Percentiles rank a stretch among this genome's conserved stretches.
These are phyloP conservation scores for Magnusiomyces ingens DNA, from an alignment of 1,139 yeast species.

Conservation along the genomic window DNA sequence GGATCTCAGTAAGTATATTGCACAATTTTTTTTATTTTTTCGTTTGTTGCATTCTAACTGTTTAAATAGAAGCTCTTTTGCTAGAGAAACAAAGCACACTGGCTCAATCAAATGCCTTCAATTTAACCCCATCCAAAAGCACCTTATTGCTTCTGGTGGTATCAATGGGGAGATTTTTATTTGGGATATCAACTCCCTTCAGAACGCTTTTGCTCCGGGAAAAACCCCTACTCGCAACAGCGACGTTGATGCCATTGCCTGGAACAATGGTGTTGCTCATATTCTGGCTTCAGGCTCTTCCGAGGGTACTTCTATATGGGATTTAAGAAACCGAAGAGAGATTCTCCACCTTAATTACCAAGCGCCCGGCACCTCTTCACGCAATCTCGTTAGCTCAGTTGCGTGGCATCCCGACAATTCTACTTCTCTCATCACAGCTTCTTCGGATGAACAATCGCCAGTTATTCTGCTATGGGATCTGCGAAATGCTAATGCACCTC, in stretches of 20 bases:
- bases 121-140: constrained; percentile 69
- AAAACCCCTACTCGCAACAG: constrained; percentile 70
- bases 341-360: constrained; percentile 70
- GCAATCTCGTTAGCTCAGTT: constrained; percentile 41
- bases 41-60: constrained; percentile 7
- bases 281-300: constrained; percentile 86
- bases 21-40: background rate
- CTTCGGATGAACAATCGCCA: constrained; percentile 75
- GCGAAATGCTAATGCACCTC: constrained; percentile 88
- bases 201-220: constrained; percentile 67
- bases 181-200: constrained; percentile 69
- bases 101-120: constrained; percentile 68
- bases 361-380: constrained; percentile 56
- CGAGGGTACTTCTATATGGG: constrained; percentile 91
- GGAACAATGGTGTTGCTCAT: constrained; percentile 83
- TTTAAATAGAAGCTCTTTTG: constrained; percentile 17
- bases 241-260: constrained; percentile 73
- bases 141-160: constrained; percentile 82
- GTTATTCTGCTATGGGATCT: constrained; percentile 88
- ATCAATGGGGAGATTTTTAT: constrained; percentile 76
- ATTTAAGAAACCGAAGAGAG: constrained; percentile 78
- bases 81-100: constrained; percentile 51
- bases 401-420: constrained; percentile 85
- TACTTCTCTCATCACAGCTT: constrained; percentile 82
- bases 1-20: constrained; percentile 16